Conservation (phyloP, 225 moss, liverwort and hornwort genomes). For the Lunularia cruciata region DNA sequence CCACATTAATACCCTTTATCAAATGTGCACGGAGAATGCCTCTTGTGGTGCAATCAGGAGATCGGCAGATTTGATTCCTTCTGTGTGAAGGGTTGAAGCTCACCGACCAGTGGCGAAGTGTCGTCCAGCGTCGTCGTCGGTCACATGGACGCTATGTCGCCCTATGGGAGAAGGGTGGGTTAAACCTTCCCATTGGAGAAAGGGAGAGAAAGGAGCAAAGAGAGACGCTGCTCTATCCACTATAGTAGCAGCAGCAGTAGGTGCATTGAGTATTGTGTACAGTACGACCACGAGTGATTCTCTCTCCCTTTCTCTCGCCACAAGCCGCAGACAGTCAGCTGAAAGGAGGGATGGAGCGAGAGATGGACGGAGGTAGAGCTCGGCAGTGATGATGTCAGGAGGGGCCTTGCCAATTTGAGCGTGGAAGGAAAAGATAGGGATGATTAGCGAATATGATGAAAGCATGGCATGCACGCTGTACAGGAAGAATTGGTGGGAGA, state of each 20-base stretch:
- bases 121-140: neutral
- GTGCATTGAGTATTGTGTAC: too few species aligned
- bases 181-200: neutral
- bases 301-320: too few species aligned
- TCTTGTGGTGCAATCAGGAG: neutral
- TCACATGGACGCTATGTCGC: neutral
- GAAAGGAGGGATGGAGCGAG: neutral
- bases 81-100: neutral
- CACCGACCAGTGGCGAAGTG: neutral
- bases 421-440: conserved; percentile 2
- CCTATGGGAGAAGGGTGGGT: neutral
- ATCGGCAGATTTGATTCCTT: neutral
- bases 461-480: neutral
- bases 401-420: neutral
- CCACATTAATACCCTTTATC: too few species aligned
- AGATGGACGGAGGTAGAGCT: neutral
- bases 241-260: neutral
- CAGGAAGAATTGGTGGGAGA: too few species aligned
- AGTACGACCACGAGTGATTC: too few species aligned
- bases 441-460: conserved; percentile 4
- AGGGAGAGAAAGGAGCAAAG: neutral
- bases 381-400: neutral
- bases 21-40: neutral
- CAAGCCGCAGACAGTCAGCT: neutral
- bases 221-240: neutral